Base-by-base conservation (phyloP, 352 stramenopile species). In the Aphanomyces cochlioides region DNA sequence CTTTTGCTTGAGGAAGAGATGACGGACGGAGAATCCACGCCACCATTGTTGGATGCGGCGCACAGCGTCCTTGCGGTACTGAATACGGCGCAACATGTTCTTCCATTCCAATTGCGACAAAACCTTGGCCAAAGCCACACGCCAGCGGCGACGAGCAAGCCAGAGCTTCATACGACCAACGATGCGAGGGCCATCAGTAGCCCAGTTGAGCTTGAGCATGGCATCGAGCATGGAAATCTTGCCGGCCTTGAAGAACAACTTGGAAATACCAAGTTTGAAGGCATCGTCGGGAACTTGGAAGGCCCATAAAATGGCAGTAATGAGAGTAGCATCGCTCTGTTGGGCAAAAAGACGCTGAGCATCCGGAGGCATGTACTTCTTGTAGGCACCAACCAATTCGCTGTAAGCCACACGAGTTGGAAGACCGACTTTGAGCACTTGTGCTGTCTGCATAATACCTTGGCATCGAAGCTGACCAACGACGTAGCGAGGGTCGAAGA, bases 371-470 rank as follows among this genome's bases (percentile, higher is more conserved):
- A 90, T 86, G 56, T 78, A 80, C 69, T 79, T 86, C 76, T 84
- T 89, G 82, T 89, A 94, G 37, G 79, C 79, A 7, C 73, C 68
- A 34, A 82, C 79, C 15, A 96, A 75, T 34, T 94, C 87, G 5
- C 66, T 77, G 82, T 94, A 96, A 36, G 74, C 70, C 47, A 96
- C 81, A 69, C 88, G 83, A 37, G 88, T 96, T 5, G 88, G 88
- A 38, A 94, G 72, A 5, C 88, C 88, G 19, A 91, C 80, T 77
- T 93, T 94, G 45, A 96, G 81, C 73, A 96, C 84, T 45, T 96
- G 82, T n/a, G 83, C 88, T 1, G 88, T 96, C 70, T 93, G 84
- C 74, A 95, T 85, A 58, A 96, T 93, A 40, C 85, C 87, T 34
- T 92, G 79, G 76, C 84, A 91, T n/a, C 87, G 87, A 66, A 96